Evolutionary conservation across 257 asterid species (phyloP), one percentile per base, ranked within the genome.

Genomic region (Primulina huaijiensis): DNA sequence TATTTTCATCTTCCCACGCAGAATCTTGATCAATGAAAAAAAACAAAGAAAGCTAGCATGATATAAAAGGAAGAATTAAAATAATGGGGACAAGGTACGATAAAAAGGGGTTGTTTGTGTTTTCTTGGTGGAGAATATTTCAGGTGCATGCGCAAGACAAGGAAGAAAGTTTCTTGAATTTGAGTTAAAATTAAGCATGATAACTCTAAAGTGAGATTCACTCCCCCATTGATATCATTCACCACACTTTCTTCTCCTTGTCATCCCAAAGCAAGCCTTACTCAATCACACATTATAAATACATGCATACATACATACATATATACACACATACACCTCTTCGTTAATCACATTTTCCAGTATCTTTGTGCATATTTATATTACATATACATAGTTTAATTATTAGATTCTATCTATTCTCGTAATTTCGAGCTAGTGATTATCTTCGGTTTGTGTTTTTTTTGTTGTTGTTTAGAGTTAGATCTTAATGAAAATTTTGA

Each of bases 111-210:
- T 65, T 55, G 69, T 73, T 67, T 74, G 71, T 75, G 69, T 65
- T 53, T 70, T 17, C 66, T 72, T 60, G 82, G 77, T 65, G 72
- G 73, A 75, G 82, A 80, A 79, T 82, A 76, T 81, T 72, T 75
- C 61, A 78, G 77, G 78, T 82, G 86, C 89, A 82, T 75, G 93
- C 95, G 95, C 85, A 77, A 78, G 74, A 83, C 65, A 80, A 43
- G 75, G 69, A 68, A 73, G 29, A 72, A 67, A 34, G 76, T 52
- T 71, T 74, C 37, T 57, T 58, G 65, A 59, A 78, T 80, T 83
- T 86, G 94, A 86, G 90, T 85, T 76, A 50, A 83, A 85, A 80
- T 65, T 74, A 85, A 90, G 96, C 94, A 86, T 86, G 96, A 86
- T 80, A 86, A 85, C 89, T 90, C 91, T 86, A 86, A 88, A 86